phyloP scores from a whole-genome alignment of 441 rosid species.

The Biscutella laevigata region DNA sequence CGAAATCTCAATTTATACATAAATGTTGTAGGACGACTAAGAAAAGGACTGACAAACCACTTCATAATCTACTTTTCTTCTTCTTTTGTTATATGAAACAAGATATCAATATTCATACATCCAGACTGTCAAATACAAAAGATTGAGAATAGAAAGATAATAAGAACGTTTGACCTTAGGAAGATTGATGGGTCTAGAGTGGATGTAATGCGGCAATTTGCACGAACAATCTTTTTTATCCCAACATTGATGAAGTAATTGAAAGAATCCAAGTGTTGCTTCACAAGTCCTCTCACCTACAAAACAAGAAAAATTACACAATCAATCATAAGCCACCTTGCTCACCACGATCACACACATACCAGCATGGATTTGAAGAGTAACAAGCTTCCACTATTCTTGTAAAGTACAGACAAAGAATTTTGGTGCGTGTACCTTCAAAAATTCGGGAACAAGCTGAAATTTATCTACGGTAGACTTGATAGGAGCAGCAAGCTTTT shows the following conservation, averaged over 20 bases:
- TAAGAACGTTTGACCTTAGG: slow-evolving; percentile 40
- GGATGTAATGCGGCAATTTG: slow-evolving; percentile 54
- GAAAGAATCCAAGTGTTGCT: slow-evolving; percentile 85
- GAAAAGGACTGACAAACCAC: slow-evolving; percentile 3
- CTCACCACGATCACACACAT: background rate
- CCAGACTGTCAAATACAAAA: background rate
- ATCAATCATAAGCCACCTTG: background rate
- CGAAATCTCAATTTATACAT: background rate
- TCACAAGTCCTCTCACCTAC: slow-evolving; percentile 87
- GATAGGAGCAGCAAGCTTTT: slow-evolving; percentile 49
- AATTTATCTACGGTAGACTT: slow-evolving; percentile 62
- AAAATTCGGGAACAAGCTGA: slow-evolving; percentile 75
- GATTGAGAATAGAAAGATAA: background rate
- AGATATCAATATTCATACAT: background rate
- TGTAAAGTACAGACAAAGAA: background rate
- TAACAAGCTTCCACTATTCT: background rate
- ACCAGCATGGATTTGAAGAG: background rate
- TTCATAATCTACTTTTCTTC: background rate
- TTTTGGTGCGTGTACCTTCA: slow-evolving; percentile 46
- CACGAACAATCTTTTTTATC: slow-evolving; percentile 80
- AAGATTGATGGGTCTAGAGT: slow-evolving; percentile 43
- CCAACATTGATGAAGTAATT: slow-evolving; percentile 71
- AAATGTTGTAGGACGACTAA: background rate
- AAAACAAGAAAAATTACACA: slow-evolving; percentile 11
- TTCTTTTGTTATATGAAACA: background rate